These are phyloP conservation scores for Daldinia eschscholtzii DNA, from an alignment of 2,329 filamentous ascomycete species.

Conservation along the genomic window DNA sequence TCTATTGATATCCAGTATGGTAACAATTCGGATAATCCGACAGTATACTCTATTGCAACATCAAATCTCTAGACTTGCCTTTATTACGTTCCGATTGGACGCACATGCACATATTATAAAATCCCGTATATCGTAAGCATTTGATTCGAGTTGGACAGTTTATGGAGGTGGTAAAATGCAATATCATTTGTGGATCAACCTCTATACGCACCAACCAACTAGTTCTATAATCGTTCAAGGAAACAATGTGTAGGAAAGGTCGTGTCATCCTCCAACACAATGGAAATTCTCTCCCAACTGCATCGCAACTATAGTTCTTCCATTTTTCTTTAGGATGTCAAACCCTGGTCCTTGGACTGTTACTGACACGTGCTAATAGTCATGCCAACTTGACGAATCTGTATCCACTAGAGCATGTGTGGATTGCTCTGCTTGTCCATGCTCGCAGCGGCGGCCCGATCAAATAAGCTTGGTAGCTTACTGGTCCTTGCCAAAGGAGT, in stretches of 20 bases:
- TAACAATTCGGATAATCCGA: not conserved
- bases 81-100: not conserved
- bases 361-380: constrained; percentile 21
- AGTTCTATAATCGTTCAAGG: constrained; percentile 39
- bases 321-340: constrained; percentile 16
- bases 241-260: constrained; percentile 33
- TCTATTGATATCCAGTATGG: not conserved
- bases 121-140: not conserved
- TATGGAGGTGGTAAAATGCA: not conserved
- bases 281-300: constrained; percentile 28
- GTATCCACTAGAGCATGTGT: constrained; percentile 41
- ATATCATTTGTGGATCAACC: constrained; percentile 26
- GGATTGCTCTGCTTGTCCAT: constrained; percentile 36
- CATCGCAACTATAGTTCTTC: constrained; percentile 22
- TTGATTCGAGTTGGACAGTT: not conserved
- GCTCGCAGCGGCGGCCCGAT: constrained; percentile 37
- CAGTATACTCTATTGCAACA: not conserved
- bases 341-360: constrained; percentile 7
- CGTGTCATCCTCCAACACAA: constrained; percentile 20
- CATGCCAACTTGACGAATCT: constrained; percentile 30
- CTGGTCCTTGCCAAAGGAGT: constrained; percentile 78
- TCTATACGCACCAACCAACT: constrained; percentile 32
- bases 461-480: constrained; percentile 56
- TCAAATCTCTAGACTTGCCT: not conserved
- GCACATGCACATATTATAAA: not conserved